phyloP scores from a whole-genome alignment of 2,329 filamentous ascomycete species.

The Fusarium oligoseptatum region DNA sequence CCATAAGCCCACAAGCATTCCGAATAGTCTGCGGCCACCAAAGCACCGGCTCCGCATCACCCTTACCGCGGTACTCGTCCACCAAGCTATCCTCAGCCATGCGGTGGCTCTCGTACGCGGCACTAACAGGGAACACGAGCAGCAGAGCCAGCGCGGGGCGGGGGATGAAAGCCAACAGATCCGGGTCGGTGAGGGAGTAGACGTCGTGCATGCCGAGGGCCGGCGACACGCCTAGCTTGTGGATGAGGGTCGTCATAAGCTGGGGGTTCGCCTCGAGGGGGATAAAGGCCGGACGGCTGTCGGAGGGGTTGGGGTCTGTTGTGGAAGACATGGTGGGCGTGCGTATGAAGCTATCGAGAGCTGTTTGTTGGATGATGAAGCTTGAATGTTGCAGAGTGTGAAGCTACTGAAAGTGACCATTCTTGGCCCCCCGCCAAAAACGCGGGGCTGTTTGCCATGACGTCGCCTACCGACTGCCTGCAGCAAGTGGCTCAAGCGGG shows the following conservation, averaged over 20 bases:
- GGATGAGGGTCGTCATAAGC: conserved; percentile 86
- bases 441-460: conserved; percentile 28
- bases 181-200: conserved; percentile 88
- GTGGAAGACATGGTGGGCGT: conserved; percentile 48
- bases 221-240: conserved; percentile 85
- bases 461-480: conserved; percentile 21
- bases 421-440: conserved; percentile 31
- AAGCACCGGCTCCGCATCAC: conserved; percentile 79
- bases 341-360: not conserved
- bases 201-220: conserved; percentile 88
- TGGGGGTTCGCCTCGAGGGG: conserved; percentile 83
- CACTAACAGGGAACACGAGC: conserved; percentile 89
- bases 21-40: conserved; percentile 98
- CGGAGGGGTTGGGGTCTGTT: conserved; percentile 57
- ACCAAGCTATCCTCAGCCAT: conserved; percentile 76
- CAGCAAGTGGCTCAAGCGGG: not conserved
- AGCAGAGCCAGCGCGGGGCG: conserved; percentile 90
- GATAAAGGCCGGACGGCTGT: conserved; percentile 64
- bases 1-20: conserved; percentile 94
- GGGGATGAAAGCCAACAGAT: conserved; percentile 87
- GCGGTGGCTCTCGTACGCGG: conserved; percentile 83
- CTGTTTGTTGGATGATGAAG: not conserved
- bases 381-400: not conserved
- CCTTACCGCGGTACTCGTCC: conserved; percentile 75
- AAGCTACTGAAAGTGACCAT: not conserved